These are phyloP conservation scores for Lathyrus aphaca DNA, from an alignment of 306 rosid genomes.

Conservation along the genomic window DNA sequence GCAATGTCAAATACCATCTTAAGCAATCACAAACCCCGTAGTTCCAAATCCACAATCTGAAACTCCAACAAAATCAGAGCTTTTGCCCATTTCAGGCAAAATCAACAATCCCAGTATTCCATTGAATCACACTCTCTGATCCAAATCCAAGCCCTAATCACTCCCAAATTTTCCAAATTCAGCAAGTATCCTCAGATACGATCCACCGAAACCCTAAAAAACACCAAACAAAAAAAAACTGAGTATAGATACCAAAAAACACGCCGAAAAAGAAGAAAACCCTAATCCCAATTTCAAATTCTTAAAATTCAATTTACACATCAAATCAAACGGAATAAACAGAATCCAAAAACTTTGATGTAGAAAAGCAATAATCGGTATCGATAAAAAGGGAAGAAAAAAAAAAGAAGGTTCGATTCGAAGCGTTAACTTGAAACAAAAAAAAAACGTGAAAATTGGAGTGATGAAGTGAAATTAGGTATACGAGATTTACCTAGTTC, in stretches of 20 bases:
- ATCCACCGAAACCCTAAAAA: constrained; percentile 51
- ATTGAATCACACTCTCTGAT: constrained; percentile 24
- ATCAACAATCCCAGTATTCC: constrained; percentile 39
- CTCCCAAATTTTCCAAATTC: constrained; percentile 40
- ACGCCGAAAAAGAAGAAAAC: background rate
- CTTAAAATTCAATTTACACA: too few relatives aligned
- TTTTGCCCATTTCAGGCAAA: constrained; percentile 43
- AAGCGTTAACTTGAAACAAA: constrained; percentile 31
- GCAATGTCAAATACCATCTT: constrained; percentile 46
- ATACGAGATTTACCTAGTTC: constrained; percentile 38
- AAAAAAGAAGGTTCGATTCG: constrained; percentile 40
- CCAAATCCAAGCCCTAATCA: constrained; percentile 37
- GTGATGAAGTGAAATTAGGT: constrained; percentile 38
- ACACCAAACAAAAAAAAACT: constrained; percentile 31
- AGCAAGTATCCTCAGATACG: constrained; percentile 35
- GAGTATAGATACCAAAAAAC: constrained; percentile 16
- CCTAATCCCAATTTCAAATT: background rate
- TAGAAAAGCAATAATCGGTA: constrained; percentile 34
- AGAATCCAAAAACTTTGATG: background rate
- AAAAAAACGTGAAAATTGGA: constrained; percentile 34
- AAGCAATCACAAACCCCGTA: constrained; percentile 48
- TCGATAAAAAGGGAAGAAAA: constrained; percentile 46
- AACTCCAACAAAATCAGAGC: constrained; percentile 31
- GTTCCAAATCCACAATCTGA: constrained; percentile 42
- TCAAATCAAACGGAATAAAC: background rate